These are phyloP conservation scores for Beauveria caledonica DNA, from an alignment of 2,329 filamentous ascomycete genomes.

Conservation along the genomic window DNA sequence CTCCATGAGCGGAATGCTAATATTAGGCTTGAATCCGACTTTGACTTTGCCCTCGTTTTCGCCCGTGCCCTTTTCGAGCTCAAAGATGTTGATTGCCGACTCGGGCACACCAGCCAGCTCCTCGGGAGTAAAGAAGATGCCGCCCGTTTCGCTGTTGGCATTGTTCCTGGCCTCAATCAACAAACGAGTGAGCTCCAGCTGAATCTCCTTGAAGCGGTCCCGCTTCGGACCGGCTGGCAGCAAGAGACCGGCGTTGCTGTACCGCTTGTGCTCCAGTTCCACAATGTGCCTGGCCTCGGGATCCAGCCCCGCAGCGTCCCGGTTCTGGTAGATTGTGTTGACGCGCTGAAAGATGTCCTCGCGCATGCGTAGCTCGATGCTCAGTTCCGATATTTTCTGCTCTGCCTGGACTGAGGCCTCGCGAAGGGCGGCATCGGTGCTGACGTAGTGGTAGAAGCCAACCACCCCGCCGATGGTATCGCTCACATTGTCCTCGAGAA, in stretches of 20 bases:
- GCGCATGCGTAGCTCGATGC: conserved; percentile 71
- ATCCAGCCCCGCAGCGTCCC: conserved; percentile 49
- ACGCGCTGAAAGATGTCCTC: conserved; percentile 69
- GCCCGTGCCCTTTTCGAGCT: conserved; percentile 61
- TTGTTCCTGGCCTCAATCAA: conserved; percentile 71
- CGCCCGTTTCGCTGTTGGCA: conserved; percentile 73
- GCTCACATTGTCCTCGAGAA: conserved; percentile 57
- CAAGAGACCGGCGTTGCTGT: conserved; percentile 67
- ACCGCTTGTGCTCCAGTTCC: conserved; percentile 70
- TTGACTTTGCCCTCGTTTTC: conserved; percentile 67
- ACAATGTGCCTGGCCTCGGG: conserved; percentile 63
- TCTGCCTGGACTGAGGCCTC: conserved; percentile 71
- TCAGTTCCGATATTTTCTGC: conserved; percentile 66
- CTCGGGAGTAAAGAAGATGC: conserved; percentile 66
- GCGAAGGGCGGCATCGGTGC: conserved; percentile 58
- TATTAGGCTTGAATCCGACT: conserved; percentile 76
- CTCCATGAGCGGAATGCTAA: conserved; percentile 70
- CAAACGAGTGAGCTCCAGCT: conserved; percentile 68
- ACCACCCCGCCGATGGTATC: conserved; percentile 51
- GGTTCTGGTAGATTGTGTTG: conserved; percentile 46
- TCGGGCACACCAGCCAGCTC: conserved; percentile 68
- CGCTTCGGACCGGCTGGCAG: conserved; percentile 61
- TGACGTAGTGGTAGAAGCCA: conserved; percentile 75
- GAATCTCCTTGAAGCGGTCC: conserved; percentile 80
- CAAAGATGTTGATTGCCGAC: conserved; percentile 56